These are phyloP conservation scores for Ramaria sp. DNA, from an alignment of 768 basidiomycete species.

Conservation along the genomic window DNA sequence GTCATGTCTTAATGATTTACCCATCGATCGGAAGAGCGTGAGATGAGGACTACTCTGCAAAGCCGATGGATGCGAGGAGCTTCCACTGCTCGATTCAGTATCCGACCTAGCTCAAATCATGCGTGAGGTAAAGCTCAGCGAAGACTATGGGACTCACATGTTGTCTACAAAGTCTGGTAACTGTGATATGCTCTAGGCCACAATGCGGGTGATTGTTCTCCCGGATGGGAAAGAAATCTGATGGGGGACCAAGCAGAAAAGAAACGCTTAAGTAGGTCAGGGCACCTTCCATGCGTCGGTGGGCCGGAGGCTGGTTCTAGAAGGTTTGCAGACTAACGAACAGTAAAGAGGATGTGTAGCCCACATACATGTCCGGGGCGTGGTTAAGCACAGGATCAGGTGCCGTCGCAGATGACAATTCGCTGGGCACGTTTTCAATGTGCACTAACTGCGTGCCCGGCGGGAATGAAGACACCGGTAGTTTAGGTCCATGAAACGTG, in stretches of 20 bases:
- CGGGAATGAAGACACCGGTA: background rate
- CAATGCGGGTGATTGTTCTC: background rate
- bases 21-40: conserved; percentile 7
- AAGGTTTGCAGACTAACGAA: background rate
- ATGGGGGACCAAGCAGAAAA: background rate
- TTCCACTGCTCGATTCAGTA: background rate
- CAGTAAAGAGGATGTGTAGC: background rate
- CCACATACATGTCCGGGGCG: background rate
- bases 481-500: background rate
- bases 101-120: background rate
- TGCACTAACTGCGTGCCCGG: background rate
- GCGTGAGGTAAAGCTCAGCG: background rate
- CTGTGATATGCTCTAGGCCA: background rate
- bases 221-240: background rate
- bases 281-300: conserved; percentile 2
- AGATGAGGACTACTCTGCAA: conserved; percentile 7
- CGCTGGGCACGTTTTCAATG: background rate
- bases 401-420: background rate
- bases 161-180: background rate
- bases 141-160: background rate
- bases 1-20: conserved; percentile 5
- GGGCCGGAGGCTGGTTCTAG: background rate
- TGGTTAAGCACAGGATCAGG: background rate
- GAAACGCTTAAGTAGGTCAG: conserved; percentile 2
- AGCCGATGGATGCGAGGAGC: background rate